Base-by-base conservation (phyloP, 768 basidiomycete genomes). In the Postia placenta region DNA sequence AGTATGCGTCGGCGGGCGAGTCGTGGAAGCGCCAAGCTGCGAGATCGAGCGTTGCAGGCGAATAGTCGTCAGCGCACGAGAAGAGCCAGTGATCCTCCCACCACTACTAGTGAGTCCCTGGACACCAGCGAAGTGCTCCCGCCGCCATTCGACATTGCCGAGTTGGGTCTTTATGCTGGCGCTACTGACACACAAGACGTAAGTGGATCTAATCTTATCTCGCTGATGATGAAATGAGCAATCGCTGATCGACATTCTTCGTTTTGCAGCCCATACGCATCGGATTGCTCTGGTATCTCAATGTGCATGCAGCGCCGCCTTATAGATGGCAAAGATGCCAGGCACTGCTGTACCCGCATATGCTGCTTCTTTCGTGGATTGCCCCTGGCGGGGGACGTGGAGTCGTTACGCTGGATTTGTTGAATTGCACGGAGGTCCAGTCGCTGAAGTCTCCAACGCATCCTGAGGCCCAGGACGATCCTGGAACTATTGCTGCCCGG, bases 251-350 rank as follows among this genome's bases (percentile, higher is more conserved):
- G 30, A n/a, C n/a, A n/a, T n/a, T n/a, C 19, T 39, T 39, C 38
- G 12, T 11, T 33, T 51, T 57, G n/a, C 60, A 95, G 93, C 92
- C 92, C 3, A 70, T 90, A 11, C 84, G 89, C 49, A 86, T 90
- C 35, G 93, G 93, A 12, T 70, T 83, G 12, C 68, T 96, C 0
- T 95, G 90, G 85, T 96, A 92, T 61, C 79, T 96, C 47, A 95
- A 96, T 49, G 93, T 95, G 0, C 93, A 96, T 59, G 84, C 86
- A 0, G 62, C 78, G 3, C 80, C 85, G 19, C 87, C 87, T 0
- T 92, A 83, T 64, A 69, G 74, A 51, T 91, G 87, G 88, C 80
- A 83, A 67, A 76, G 89, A 53, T 92, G 81, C 59, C 87, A 88
- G 61, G 91, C 84, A 0, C 72, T 90, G 40, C 72, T 88, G 1